phyloP scores from a whole-genome alignment of 495 filamentous ascomycete genomes.

The Tuber microsphaerosporum region DNA sequence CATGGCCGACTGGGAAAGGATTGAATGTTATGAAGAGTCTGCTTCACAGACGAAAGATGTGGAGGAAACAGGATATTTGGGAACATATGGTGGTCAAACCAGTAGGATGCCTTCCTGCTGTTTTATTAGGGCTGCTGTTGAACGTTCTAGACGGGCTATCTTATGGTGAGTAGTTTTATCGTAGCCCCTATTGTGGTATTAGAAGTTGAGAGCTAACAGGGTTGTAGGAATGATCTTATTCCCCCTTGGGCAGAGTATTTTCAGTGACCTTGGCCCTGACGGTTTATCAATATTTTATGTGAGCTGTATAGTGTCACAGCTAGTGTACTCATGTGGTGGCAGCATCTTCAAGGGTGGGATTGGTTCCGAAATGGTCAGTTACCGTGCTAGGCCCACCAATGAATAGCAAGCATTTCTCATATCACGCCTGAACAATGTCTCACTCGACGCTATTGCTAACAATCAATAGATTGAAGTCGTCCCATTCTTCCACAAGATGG shows the following conservation, averaged over 20 bases:
- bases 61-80: slow-evolving; percentile 62
- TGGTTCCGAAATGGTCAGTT: slow-evolving; percentile 81
- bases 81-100: slow-evolving; percentile 58
- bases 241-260: slow-evolving; percentile 75
- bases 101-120: slow-evolving; percentile 66
- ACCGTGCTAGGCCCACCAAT: background rate
- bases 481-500: slow-evolving; percentile 97
- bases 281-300: slow-evolving; percentile 99
- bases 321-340: slow-evolving; percentile 78
- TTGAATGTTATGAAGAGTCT: slow-evolving; percentile 33
- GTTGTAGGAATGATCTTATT: slow-evolving; percentile 83
- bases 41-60: slow-evolving; percentile 57
- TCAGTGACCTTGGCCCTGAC: slow-evolving; percentile 73
- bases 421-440: background rate
- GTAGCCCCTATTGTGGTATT: background rate
- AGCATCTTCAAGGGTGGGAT: slow-evolving; percentile 87
- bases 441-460: slow-evolving; percentile 9
- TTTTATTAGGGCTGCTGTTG: slow-evolving; percentile 77
- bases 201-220: background rate
- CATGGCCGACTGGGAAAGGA: slow-evolving; percentile 36
- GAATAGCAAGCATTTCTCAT: background rate
- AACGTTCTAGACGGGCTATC: slow-evolving; percentile 92
- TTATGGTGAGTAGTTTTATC: slow-evolving; percentile 56
- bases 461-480: slow-evolving; percentile 76
- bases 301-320: slow-evolving; percentile 87